These are phyloP conservation scores for Rhododendron griersonianum DNA, from an alignment of 148 eudicot genomes.

Conservation along the genomic window DNA sequence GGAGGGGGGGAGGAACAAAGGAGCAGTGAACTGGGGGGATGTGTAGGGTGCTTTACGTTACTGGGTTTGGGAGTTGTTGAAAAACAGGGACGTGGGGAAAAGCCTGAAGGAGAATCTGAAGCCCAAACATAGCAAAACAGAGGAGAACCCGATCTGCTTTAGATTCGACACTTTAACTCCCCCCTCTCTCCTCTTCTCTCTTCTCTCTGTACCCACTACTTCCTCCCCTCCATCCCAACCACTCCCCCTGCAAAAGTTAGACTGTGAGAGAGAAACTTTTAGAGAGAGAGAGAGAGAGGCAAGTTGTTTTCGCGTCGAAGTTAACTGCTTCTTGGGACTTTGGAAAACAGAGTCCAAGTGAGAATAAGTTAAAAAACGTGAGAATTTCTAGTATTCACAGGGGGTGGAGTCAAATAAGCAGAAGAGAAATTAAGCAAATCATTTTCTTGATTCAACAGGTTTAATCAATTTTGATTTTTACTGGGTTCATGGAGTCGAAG, in stretches of 20 bases:
- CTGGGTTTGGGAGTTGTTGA: conserved; percentile 23
- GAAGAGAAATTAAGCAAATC: background rate
- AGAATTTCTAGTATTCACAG: background rate
- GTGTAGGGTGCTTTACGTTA: background rate
- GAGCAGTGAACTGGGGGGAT: background rate
- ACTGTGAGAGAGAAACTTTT: background rate
- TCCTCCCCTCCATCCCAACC: background rate
- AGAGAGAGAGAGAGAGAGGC: background rate
- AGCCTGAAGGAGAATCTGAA: conserved; percentile 24
- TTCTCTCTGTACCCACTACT: background rate
- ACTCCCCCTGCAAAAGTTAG: background rate
- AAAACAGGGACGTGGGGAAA: conserved; percentile 21
- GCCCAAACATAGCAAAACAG: conserved; percentile 35
- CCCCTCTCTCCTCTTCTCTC: background rate
- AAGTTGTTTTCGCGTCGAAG: background rate
- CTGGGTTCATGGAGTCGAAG: conserved; percentile 9
- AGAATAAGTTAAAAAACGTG: background rate
- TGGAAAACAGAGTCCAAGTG: conserved; percentile 1
- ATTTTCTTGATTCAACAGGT: background rate
- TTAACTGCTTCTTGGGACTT: background rate
- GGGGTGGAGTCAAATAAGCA: background rate
- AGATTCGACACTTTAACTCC: conserved; percentile 1
- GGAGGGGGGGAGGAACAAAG: background rate
- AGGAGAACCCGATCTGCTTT: conserved; percentile 10
- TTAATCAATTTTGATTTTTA: too few relatives aligned